Percentiles rank a stretch among this genome's conserved stretches.
phyloP scores from a whole-genome alignment of 2,329 filamentous ascomycete species.

The Juglanconis sp. region DNA sequence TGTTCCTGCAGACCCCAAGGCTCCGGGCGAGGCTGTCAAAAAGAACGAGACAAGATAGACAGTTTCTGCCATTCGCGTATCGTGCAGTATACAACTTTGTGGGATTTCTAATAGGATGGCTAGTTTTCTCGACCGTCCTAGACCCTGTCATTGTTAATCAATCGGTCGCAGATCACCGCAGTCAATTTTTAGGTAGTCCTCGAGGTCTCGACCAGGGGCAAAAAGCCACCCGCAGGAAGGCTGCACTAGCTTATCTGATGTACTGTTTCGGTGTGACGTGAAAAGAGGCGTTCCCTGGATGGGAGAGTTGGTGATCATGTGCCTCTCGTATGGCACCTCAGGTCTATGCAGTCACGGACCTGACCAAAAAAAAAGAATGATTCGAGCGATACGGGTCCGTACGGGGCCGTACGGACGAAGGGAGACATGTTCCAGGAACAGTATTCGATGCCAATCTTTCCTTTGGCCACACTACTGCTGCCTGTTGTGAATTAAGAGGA shows the following conservation, averaged over 20 bases:
- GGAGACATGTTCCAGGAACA: too few species aligned
- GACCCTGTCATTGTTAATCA: too few species aligned
- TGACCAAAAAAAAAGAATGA: neutral
- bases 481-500: too few species aligned
- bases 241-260: slow-evolving; percentile 7
- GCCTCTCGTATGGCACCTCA: neutral
- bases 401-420: too few species aligned
- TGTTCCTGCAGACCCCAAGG: neutral
- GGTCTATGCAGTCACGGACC: neutral
- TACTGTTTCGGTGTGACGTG: neutral
- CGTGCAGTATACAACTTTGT: too few species aligned
- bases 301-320: neutral
- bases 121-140: too few species aligned
- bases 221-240: neutral
- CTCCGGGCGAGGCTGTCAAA: neutral
- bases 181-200: neutral
- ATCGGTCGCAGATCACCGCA: too few species aligned
- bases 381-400: neutral
- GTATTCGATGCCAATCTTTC: too few species aligned
- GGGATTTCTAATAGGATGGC: too few species aligned
- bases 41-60: neutral
- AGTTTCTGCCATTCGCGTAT: too few species aligned
- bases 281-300: neutral
- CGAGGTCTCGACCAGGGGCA: neutral
- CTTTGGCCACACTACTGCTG: too few species aligned